Evolutionary conservation across 73 alveolate species (phyloP).

Genomic region (Vitrella brassicaformis): DNA sequence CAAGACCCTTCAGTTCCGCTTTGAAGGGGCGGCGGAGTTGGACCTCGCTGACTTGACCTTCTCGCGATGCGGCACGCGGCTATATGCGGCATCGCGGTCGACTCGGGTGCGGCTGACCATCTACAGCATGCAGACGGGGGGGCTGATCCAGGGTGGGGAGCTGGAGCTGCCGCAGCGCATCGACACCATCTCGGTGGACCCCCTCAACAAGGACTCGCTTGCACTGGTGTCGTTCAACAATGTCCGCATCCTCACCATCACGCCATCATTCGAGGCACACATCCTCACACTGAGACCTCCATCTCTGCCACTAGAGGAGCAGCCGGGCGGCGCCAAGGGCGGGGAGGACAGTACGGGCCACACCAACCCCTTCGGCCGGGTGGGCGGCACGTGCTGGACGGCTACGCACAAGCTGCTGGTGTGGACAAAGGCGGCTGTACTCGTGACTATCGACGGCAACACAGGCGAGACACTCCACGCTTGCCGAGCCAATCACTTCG

Average conservation of each 20-base stretch:
- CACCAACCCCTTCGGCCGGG: too few species aligned
- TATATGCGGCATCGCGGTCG: slow-evolving; percentile 22
- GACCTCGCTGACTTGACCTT: slow-evolving; percentile 32
- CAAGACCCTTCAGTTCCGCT: too few species aligned
- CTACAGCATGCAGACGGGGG: slow-evolving; percentile 22
- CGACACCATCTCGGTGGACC: slow-evolving; percentile 13
- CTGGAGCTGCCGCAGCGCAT: slow-evolving; percentile 21
- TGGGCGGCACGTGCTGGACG: too few species aligned
- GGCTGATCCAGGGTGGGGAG: slow-evolving; percentile 10
- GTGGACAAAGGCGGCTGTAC: too few species aligned
- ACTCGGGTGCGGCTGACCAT: slow-evolving; percentile 8
- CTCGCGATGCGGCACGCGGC: slow-evolving; percentile 19
- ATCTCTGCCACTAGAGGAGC: background rate
- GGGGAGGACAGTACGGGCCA: too few species aligned
- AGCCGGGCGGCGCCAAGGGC: background rate
- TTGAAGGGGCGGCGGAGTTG: slow-evolving; percentile 9
- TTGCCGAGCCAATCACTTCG: too few species aligned
- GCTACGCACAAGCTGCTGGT: too few species aligned
- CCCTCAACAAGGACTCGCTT: slow-evolving; percentile 21
- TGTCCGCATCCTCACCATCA: slow-evolving; percentile 18
- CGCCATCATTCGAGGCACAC: slow-evolving; percentile 22
- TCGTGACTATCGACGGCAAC: too few species aligned
- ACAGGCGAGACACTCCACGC: too few species aligned
- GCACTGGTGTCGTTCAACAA: slow-evolving; percentile 14
- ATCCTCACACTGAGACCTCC: slow-evolving; percentile 4